Percentiles rank a stretch among this genome's conserved stretches.
Conservation (phyloP, 2,329 filamentous ascomycete genomes). For the Pseudogymnoascus sp. region DNA sequence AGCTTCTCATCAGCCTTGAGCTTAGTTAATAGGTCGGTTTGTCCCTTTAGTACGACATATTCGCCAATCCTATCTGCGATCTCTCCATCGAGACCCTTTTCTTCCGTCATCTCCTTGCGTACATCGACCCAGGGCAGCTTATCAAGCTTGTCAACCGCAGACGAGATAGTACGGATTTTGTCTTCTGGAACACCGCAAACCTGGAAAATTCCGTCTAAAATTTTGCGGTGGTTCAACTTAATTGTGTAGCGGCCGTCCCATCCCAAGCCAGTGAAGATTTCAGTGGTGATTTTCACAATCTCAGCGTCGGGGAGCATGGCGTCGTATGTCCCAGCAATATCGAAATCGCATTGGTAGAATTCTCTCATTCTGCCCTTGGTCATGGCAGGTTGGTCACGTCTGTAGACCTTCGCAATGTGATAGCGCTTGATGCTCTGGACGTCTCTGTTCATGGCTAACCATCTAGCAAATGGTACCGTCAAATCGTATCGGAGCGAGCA, state of each 20-base stretch:
- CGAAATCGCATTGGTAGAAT: constrained; percentile 97
- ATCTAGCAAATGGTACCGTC: constrained; percentile 85
- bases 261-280: constrained; percentile 76
- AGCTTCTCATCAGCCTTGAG: constrained; percentile 63
- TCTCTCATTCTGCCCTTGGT: constrained; percentile 90
- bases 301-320: constrained; percentile 90
- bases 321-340: constrained; percentile 84
- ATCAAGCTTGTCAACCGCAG: constrained; percentile 92
- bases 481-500: constrained; percentile 81
- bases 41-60: constrained; percentile 73
- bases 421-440: constrained; percentile 86
- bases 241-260: constrained; percentile 65
- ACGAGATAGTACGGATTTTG: constrained; percentile 83
- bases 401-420: constrained; percentile 89
- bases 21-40: constrained; percentile 65
- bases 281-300: constrained; percentile 74
- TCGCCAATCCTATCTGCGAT: constrained; percentile 83
- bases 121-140: constrained; percentile 89
- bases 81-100: constrained; percentile 71
- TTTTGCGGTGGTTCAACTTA: constrained; percentile 93
- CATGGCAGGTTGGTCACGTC: constrained; percentile 76
- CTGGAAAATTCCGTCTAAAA: constrained; percentile 85
- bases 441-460: constrained; percentile 78
- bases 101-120: constrained; percentile 84
- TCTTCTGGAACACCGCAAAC: constrained; percentile 83